Percentiles rank a stretch among this genome's conserved stretches.
Conservation (phyloP, 495 filamentous ascomycete species). For the Lichina pygmaea region DNA sequence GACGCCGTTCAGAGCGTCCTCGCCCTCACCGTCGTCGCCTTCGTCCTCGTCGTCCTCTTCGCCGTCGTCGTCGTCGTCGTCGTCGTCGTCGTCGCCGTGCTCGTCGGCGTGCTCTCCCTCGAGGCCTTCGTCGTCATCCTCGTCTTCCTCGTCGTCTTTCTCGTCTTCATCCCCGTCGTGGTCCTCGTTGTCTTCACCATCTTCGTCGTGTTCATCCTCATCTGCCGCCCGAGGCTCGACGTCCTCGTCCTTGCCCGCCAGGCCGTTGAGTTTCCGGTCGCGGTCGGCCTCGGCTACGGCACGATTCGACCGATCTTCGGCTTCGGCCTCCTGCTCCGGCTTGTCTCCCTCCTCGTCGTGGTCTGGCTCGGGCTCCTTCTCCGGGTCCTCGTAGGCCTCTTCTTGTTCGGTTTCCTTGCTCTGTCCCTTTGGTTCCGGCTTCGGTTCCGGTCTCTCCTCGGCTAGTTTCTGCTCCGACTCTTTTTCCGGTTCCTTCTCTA, state of each 20-base stretch:
- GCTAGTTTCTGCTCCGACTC: slow-evolving; percentile 5
- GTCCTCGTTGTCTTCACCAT: not conserved
- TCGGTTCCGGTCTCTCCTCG: slow-evolving; percentile 1
- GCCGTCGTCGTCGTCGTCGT: not conserved
- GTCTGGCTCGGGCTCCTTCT: not conserved
- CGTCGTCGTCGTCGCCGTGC: not conserved
- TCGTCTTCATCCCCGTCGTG: not conserved
- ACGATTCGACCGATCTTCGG: not conserved
- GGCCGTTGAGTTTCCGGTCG: not conserved
- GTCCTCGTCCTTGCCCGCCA: not conserved
- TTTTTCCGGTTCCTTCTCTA: slow-evolving; percentile 2
- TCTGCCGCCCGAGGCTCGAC: not conserved
- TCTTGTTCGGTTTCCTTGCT: not conserved
- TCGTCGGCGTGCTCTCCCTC: not conserved
- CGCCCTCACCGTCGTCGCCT: not conserved
- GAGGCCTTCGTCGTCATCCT: not conserved
- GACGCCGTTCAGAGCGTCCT: not conserved
- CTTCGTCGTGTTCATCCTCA: not conserved
- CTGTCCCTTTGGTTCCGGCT: slow-evolving; percentile 7
- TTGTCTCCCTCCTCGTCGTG: not conserved
- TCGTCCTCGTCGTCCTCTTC: not conserved
- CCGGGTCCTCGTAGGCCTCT: not conserved
- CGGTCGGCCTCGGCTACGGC: no score
- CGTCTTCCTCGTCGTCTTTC: slow-evolving; percentile 1
- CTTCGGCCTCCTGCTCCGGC: not conserved